Evolutionary conservation across 805 yeast species (phyloP), one percentile per base, ranked within the genome.

Genomic region (Sugiyamaella chiloensis): DNA sequence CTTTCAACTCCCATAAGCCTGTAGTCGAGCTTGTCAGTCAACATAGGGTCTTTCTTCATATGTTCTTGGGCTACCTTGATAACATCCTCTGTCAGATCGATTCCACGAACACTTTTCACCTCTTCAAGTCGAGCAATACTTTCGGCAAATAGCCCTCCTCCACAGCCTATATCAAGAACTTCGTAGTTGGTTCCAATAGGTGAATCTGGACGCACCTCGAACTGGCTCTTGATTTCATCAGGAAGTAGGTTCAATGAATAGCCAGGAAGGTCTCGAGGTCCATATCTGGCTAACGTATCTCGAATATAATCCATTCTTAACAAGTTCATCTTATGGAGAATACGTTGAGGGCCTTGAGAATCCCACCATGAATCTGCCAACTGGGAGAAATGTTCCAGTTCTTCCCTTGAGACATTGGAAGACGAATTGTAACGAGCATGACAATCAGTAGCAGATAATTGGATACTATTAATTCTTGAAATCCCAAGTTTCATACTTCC

Each of bases 281-380:
- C 73, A 30, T 79, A 79, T 14, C 71, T 75, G 2, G 63, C 60
- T 70, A 91, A 68, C 0, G 81, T 83, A 3, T 76, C 75, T 52
- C 78, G 79, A 42, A 93, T 81, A 62, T 89, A 93, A 63, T 89
- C 96, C 85, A 91, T 76, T 53, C 99, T 71, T 45, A 87, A 72
- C 42, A 87, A 71, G 63, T 93, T 93, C 99, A 93, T 91, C 67
- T 89, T 86, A 67, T 93, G 98, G 36, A 93, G 74, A 47, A 93
- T 87, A 32, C 99, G 71, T 63, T 93, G 98, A 1, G 97, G 85
- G 0, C 99, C 99, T 54, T 81, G 68, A 11, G 86, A 81, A 58
- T 93, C 96, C 99, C 99, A 93, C 99, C 99, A 93, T n/a, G 87
- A 67, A n/a, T 84, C 73, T 1, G 99, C 99, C 39, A 93, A 72